Evolutionary conservation across 441 rosid species (phyloP).

Genomic region (Populus tomentosa): DNA sequence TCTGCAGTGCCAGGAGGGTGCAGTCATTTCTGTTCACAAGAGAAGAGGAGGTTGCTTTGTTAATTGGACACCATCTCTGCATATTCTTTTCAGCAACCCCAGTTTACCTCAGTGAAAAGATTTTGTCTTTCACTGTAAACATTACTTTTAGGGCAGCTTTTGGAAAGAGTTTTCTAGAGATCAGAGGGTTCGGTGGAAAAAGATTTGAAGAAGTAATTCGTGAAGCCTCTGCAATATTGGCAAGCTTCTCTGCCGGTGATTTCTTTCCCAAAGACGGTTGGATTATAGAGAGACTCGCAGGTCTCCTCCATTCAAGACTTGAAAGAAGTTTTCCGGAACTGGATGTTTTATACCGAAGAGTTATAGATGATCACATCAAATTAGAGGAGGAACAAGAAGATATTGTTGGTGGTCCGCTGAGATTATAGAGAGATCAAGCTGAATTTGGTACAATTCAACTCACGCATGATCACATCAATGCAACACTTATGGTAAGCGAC

Average conservation of each 20-base stretch:
- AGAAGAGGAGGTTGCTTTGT: slow-evolving; percentile 38
- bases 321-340: slow-evolving; percentile 26
- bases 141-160: slow-evolving; percentile 33
- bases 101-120: slow-evolving; percentile 33
- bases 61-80: slow-evolving; percentile 29
- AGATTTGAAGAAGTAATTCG: slow-evolving; percentile 31
- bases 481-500: slow-evolving; percentile 33
- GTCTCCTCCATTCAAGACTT: slow-evolving; percentile 27
- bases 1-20: slow-evolving; percentile 39
- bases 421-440: slow-evolving; percentile 27
- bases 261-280: slow-evolving; percentile 43
- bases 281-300: slow-evolving; percentile 34
- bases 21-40: slow-evolving; percentile 37
- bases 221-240: slow-evolving; percentile 24
- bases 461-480: slow-evolving; percentile 35
- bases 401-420: slow-evolving; percentile 37
- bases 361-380: slow-evolving; percentile 45
- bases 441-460: slow-evolving; percentile 23
- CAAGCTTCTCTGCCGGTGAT: slow-evolving; percentile 37
- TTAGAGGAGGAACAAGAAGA: slow-evolving; percentile 31
- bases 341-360: slow-evolving; percentile 27
- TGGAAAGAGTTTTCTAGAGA: slow-evolving; percentile 35
- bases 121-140: slow-evolving; percentile 25
- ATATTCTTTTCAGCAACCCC: slow-evolving; percentile 20
- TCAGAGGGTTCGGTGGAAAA: slow-evolving; percentile 15